Percentiles rank a stretch among this genome's conserved stretches.
Conservation (phyloP, 2,329 filamentous ascomycete genomes). For the Penicillium carneum region DNA sequence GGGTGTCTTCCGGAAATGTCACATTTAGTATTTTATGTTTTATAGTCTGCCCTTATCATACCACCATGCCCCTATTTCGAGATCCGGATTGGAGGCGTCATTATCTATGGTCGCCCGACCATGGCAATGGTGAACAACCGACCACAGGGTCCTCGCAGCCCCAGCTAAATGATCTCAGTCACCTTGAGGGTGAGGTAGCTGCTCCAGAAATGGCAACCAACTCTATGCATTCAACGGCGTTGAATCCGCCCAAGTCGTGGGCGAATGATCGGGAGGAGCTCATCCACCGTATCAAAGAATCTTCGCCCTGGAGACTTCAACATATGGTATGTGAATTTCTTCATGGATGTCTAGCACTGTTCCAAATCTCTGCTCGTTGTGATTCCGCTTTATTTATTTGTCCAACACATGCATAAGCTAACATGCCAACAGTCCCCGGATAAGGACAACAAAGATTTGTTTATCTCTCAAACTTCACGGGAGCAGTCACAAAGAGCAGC, state of each 20-base stretch:
- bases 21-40: slow-evolving; percentile 22
- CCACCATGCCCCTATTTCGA: slow-evolving; percentile 48
- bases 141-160: slow-evolving; percentile 27
- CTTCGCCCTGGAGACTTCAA: slow-evolving; percentile 74
- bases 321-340: slow-evolving; percentile 59
- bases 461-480: slow-evolving; percentile 38
- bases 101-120: slow-evolving; percentile 38
- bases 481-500: slow-evolving; percentile 31
- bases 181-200: slow-evolving; percentile 15
- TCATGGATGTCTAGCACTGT: not conserved
- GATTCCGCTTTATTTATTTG: not conserved
- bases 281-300: slow-evolving; percentile 85
- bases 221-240: slow-evolving; percentile 26
- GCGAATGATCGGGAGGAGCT: slow-evolving; percentile 72
- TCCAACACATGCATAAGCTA: slow-evolving; percentile 6
- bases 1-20: slow-evolving; percentile 39
- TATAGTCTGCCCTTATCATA: slow-evolving; percentile 27
- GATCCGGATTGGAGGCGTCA: slow-evolving; percentile 45
- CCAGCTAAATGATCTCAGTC: slow-evolving; percentile 21
- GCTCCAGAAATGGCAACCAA: slow-evolving; percentile 25
- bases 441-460: slow-evolving; percentile 11
- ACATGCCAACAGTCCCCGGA: slow-evolving; percentile 24
- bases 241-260: slow-evolving; percentile 33
- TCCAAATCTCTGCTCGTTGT: not conserved
- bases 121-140: slow-evolving; percentile 22